Conservation (phyloP, 441 rosid genomes). For the Dalechampia spathulata region DNA sequence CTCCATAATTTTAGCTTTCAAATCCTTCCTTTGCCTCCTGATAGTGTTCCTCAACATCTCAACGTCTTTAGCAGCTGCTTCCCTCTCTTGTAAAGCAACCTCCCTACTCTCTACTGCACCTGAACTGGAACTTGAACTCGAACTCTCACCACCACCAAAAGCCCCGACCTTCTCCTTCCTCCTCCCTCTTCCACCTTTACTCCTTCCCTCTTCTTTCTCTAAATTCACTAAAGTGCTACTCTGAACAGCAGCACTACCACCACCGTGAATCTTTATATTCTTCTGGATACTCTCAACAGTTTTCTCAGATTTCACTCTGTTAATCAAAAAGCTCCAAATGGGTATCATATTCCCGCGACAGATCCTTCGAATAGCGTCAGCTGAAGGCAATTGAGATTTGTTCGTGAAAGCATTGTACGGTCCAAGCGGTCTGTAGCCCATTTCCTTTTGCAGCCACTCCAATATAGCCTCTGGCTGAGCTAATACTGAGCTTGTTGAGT, state of each 20-base stretch:
- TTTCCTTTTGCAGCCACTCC: constrained; percentile 86
- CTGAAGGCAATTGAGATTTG: constrained; percentile 58
- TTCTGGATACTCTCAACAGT: constrained; percentile 68
- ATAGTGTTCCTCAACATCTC: constrained; percentile 70
- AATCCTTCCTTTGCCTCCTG: constrained; percentile 77
- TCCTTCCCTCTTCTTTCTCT: constrained; percentile 41
- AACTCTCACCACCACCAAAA: constrained; percentile 36
- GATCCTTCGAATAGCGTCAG: constrained; percentile 59
- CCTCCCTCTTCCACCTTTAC: constrained; percentile 42
- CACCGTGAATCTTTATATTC: constrained; percentile 66
- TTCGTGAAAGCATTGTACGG: constrained; percentile 44
- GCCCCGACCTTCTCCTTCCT: constrained; percentile 52
- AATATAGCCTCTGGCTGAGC: constrained; percentile 69
- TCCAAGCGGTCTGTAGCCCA: constrained; percentile 79
- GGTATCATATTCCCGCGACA: constrained; percentile 93
- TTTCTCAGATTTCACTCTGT: constrained; percentile 81
- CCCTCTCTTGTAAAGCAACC: constrained; percentile 65
- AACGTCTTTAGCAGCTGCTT: constrained; percentile 65
- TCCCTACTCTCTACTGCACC: constrained; percentile 48
- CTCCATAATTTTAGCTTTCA: constrained; percentile 81
- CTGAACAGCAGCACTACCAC: constrained; percentile 21
- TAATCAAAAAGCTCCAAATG: constrained; percentile 56
- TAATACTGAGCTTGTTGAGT: constrained; percentile 33
- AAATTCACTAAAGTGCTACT: constrained; percentile 25
- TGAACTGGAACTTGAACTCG: constrained; percentile 16